Evolutionary conservation across 345 rosid genomes (phyloP).

Genomic region (Camelina sativa): DNA sequence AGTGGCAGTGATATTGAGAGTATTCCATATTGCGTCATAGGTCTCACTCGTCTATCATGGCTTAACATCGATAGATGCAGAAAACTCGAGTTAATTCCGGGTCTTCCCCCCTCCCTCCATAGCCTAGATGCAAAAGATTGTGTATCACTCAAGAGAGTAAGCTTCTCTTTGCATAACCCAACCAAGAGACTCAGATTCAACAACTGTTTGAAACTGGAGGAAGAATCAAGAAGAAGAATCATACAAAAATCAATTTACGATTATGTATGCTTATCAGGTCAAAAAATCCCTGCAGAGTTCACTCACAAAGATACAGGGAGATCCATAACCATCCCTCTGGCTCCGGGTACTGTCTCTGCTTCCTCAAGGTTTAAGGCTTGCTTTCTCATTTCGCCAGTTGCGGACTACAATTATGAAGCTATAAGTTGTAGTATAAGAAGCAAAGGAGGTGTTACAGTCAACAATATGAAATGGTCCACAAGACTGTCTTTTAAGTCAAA

Average conservation of each 20-base stretch:
- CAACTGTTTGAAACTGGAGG: neutral
- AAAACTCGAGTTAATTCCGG: neutral
- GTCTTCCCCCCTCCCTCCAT: neutral
- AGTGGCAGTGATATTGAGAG: neutral
- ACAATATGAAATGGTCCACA: too few species aligned
- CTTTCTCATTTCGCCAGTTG: neutral
- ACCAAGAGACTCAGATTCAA: neutral
- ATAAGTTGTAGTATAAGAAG: neutral
- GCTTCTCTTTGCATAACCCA: neutral
- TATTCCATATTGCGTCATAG: neutral
- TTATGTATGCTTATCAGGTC: neutral
- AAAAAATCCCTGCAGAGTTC: neutral
- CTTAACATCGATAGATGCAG: too few species aligned
- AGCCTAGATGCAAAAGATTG: neutral
- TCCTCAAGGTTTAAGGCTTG: neutral
- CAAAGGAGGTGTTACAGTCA: neutral
- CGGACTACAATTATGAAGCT: accelerated
- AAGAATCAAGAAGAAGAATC: neutral
- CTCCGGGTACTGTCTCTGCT: neutral
- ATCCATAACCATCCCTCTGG: neutral
- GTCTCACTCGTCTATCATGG: accelerated
- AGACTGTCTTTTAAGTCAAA: too few species aligned
- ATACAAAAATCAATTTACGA: neutral
- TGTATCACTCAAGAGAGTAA: neutral
- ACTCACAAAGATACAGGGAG: neutral